Evolutionary conservation across 148 eudicot species (phyloP), one percentile per base, ranked within the genome.

Genomic region (Limonium bicolor): DNA sequence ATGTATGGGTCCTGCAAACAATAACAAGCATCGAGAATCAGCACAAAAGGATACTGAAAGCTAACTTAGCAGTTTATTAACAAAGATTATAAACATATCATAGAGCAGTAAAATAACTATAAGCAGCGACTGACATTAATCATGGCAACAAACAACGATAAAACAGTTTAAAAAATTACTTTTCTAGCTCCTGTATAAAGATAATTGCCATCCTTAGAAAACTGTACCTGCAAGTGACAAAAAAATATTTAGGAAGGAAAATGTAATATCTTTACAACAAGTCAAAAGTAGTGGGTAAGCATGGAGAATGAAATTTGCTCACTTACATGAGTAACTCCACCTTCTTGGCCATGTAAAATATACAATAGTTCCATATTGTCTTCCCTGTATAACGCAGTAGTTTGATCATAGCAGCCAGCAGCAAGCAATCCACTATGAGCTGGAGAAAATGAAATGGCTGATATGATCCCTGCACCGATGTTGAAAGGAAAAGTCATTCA

Each of bases 281-380:
- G n/a, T n/a, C n/a, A n/a, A n/a, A n/a, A n/a, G n/a, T n/a, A n/a
- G n/a, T n/a, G n/a, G n/a, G n/a, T n/a, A n/a, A n/a, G n/a, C n/a
- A n/a, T n/a, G n/a, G n/a, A n/a, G n/a, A n/a, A n/a, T n/a, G n/a
- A n/a, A n/a, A n/a, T n/a, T n/a, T n/a, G n/a, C 41, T 29, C 54
- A 69, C 84, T 75, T 69, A 90, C 99, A 68, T 90, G 95, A 41
- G 99, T 90, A 55, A 90, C 67, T 60, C 99, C 99, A 12, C 99
- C 95, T 65, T 90, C 93, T 67, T 84, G 99, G 66, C 99, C 99
- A 67, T 81, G 99, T 60, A 90, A 63, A 27, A 90, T 62, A 62
- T 90, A 90, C 56, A 90, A 57, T 38, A 65, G 74, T 67, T 90
- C 99, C 95, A 85, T 70, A 65, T 90, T 90, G 61, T 85, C 99